phyloP scores from a whole-genome alignment of 768 basidiomycete species.

The Xerocomellus intermedius region DNA sequence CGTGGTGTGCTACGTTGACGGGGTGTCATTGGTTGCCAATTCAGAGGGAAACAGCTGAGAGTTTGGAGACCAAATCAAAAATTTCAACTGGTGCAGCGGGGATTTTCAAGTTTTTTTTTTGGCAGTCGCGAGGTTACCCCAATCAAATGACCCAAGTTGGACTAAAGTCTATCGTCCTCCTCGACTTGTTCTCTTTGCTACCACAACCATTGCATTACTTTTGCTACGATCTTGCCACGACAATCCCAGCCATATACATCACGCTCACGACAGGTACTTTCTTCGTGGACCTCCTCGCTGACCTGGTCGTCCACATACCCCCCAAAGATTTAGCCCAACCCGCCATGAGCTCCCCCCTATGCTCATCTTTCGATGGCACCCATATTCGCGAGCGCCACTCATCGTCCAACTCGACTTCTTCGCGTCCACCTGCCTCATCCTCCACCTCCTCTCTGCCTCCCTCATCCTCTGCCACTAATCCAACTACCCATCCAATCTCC shows the following conservation, averaged over 20 bases:
- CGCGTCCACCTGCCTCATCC: constrained; percentile 33
- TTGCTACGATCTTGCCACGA: not conserved
- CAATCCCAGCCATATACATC: not conserved
- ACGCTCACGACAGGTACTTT: not conserved
- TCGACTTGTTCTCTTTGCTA: not conserved
- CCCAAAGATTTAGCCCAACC: not conserved
- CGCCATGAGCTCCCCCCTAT: constrained; percentile 19
- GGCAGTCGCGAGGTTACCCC: not conserved
- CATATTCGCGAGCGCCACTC: constrained; percentile 26
- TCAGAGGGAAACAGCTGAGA: too few species aligned
- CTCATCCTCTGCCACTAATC: constrained; percentile 29
- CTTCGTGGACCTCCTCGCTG: not conserved
- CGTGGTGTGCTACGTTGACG: too few species aligned
- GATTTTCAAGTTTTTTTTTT: too few species aligned
- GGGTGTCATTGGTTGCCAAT: too few species aligned
- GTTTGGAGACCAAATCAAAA: too few species aligned
- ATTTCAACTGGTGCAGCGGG: too few species aligned
- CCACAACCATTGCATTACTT: not conserved
- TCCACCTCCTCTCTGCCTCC: constrained; percentile 27
- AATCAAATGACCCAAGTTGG: not conserved
- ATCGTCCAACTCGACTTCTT: constrained; percentile 25
- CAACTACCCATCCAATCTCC: constrained; percentile 39
- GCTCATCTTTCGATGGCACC: constrained; percentile 16
- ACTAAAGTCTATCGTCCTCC: not conserved
- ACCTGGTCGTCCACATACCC: not conserved